Conservation (phyloP, 2,329 filamentous ascomycete species). For the Alternaria novae-zelandiae region DNA sequence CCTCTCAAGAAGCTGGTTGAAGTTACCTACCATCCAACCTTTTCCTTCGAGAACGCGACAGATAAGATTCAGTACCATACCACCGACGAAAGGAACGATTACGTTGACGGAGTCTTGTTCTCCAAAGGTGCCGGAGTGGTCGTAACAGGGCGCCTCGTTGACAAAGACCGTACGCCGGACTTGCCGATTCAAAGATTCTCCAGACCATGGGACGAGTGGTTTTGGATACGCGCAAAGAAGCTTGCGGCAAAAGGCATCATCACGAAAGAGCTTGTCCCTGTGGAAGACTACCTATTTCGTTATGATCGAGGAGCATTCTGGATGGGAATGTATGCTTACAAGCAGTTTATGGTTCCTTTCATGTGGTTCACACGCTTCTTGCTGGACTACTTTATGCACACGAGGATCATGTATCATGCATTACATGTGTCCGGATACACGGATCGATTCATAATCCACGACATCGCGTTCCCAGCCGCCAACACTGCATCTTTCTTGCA, state of each 20-base stretch:
- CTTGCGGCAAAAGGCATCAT: slow-evolving; percentile 12
- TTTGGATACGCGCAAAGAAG: slow-evolving; percentile 67
- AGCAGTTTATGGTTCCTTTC: slow-evolving; percentile 66
- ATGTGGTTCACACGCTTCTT: slow-evolving; percentile 62
- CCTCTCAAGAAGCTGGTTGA: slow-evolving; percentile 63
- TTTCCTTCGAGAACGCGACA: slow-evolving; percentile 58
- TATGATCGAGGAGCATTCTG: slow-evolving; percentile 71
- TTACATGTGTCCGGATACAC: slow-evolving; percentile 65
- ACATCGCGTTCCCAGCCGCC: slow-evolving; percentile 64
- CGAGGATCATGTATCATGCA: slow-evolving; percentile 67
- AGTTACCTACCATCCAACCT: slow-evolving; percentile 66
- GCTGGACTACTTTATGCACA: slow-evolving; percentile 68
- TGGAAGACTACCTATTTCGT: slow-evolving; percentile 64
- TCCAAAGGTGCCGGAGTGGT: slow-evolving; percentile 62
- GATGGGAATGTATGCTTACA: slow-evolving; percentile 65
- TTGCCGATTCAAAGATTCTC: slow-evolving; percentile 57
- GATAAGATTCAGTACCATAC: slow-evolving; percentile 56
- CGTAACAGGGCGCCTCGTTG: slow-evolving; percentile 64
- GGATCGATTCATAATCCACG: slow-evolving; percentile 66
- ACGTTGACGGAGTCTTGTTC: slow-evolving; percentile 72
- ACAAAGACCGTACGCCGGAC: slow-evolving; percentile 44
- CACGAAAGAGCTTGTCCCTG: slow-evolving; percentile 52
- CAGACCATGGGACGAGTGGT: slow-evolving; percentile 70
- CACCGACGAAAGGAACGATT: slow-evolving; percentile 59
- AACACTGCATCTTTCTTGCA: slow-evolving; percentile 60